phyloP scores from a whole-genome alignment of 495 filamentous ascomycete genomes.

The Pseudotulostoma volvatum region DNA sequence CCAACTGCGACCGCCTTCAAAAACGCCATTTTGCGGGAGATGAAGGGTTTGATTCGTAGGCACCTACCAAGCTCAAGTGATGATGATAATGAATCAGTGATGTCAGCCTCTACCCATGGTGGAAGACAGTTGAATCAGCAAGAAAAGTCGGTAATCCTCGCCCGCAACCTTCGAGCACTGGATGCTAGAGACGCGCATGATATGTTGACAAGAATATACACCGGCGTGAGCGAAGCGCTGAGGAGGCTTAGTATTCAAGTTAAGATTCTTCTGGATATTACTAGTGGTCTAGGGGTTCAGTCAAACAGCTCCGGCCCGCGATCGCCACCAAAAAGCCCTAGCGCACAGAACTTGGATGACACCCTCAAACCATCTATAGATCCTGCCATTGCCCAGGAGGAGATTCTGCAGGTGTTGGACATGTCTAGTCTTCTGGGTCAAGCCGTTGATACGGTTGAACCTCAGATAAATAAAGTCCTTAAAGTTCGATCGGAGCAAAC shows the following conservation, averaged over 20 bases:
- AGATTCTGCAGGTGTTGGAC: slow-evolving; percentile 70
- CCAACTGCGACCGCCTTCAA: slow-evolving; percentile 73
- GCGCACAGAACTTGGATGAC: slow-evolving; percentile 15
- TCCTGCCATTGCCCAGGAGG: slow-evolving; percentile 43
- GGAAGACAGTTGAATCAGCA: slow-evolving; percentile 58
- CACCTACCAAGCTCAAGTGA: slow-evolving; percentile 82
- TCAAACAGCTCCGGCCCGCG: slow-evolving; percentile 16
- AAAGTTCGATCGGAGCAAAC: slow-evolving; percentile 83
- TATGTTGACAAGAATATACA: slow-evolving; percentile 70
- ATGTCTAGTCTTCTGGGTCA: slow-evolving; percentile 89
- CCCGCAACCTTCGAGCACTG: slow-evolving; percentile 78
- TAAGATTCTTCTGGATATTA: slow-evolving; percentile 90
- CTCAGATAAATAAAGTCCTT: slow-evolving; percentile 79
- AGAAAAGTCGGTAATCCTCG: slow-evolving; percentile 76
- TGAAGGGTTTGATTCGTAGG: slow-evolving; percentile 69
- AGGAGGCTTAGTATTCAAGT: slow-evolving; percentile 76
- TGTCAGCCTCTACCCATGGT: slow-evolving; percentile 69
- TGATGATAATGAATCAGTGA: slow-evolving; percentile 80
- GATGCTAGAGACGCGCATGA: slow-evolving; percentile 73
- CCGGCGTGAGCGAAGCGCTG: slow-evolving; percentile 71
- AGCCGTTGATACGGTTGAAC: slow-evolving; percentile 82
- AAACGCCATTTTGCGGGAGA: slow-evolving; percentile 72
- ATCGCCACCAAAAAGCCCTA: slow-evolving; percentile 35
- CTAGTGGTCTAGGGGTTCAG: slow-evolving; percentile 47
- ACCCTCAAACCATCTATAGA: slow-evolving; percentile 5